Base-by-base conservation (phyloP, 495 filamentous ascomycete genomes). In the Annulohypoxylon maeteangense region DNA sequence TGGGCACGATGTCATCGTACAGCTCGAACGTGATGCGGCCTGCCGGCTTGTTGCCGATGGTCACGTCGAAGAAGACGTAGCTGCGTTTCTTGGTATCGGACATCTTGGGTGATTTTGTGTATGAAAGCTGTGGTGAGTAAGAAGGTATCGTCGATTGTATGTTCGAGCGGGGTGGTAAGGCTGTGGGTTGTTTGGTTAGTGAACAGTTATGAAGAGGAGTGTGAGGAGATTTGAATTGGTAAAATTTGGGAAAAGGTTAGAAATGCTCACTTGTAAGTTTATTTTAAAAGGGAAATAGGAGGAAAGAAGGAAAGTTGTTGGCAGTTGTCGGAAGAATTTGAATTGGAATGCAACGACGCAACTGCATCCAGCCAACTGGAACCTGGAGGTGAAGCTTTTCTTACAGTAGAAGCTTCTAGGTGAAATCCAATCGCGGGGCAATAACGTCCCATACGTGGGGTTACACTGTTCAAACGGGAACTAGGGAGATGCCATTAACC, bases 1-100 rank as follows among this genome's bases (percentile, higher is more conserved):
- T 97, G 78, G 95, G 96, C 51, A 96, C 93, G 59, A 97, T 85
- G 83, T 96, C 93, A 76, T 93, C 85, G 81, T 92, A 97, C 74
- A 98, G 84, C 86, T 97, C 94, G 68, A 97, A 91, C 40, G 81
- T 85, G 78, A 98, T 82, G 60, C 94, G 91, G 40, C 92, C 93
- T 47, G 88, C 84, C 40, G 87, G 84, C 72, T 89, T 85, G 16
- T 85, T 82, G 64, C 90, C 92, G 73, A 97, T 92, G 67, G 90
- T 85, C 75, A 98, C 89, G 83, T 97, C 93, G 79, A 98, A 94
- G 83, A 90, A 97, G 80, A 94, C 92, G 65, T 91, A 88, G 80
- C 87, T 87, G 72, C 92, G 90, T 73, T 78, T 76, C 76, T 81
- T 75, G 58, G 75, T 31, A 59, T 72, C 62, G 4, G 79, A 68